Evolutionary conservation across 1,284 basidiomycete species (phyloP).

Genomic region (Puccinia triticina): DNA sequence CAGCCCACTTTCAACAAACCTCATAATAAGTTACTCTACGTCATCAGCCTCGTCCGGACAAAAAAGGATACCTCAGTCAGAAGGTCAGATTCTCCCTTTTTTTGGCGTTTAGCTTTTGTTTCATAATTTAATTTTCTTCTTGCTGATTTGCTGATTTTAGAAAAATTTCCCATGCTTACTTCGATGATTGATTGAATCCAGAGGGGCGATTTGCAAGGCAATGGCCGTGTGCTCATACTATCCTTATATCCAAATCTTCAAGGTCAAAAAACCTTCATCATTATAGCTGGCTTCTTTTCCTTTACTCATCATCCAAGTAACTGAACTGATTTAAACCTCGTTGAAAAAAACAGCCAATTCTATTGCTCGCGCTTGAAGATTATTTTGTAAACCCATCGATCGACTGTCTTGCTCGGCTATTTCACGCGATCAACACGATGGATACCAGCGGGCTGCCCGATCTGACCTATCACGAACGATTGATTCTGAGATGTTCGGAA

Average conservation of each 20-base stretch:
- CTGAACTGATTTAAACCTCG: neutral
- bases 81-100: constrained; percentile 66
- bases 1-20: neutral
- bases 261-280: constrained; percentile 66
- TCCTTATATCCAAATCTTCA: constrained; percentile 97
- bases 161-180: neutral
- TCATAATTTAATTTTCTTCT: neutral
- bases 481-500: constrained; percentile 85
- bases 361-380: constrained; percentile 91
- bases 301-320: neutral
- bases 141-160: constrained; percentile 21
- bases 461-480: constrained; percentile 77
- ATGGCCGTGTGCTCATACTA: constrained; percentile 93
- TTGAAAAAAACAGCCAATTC: constrained; percentile 70
- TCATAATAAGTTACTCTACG: constrained; percentile 65
- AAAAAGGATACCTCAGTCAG: constrained; percentile 86
- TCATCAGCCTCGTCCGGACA: constrained; percentile 90
- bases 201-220: constrained; percentile 92
- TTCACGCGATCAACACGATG: constrained; percentile 89
- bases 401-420: constrained; percentile 82
- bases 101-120: neutral
- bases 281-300: constrained; percentile 36
- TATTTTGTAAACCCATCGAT: constrained; percentile 86
- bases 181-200: constrained; percentile 59
- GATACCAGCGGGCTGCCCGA: constrained; percentile 77